Base-by-base conservation (phyloP, 495 filamentous ascomycete species). In the Penicillium psychrofluorescens region DNA sequence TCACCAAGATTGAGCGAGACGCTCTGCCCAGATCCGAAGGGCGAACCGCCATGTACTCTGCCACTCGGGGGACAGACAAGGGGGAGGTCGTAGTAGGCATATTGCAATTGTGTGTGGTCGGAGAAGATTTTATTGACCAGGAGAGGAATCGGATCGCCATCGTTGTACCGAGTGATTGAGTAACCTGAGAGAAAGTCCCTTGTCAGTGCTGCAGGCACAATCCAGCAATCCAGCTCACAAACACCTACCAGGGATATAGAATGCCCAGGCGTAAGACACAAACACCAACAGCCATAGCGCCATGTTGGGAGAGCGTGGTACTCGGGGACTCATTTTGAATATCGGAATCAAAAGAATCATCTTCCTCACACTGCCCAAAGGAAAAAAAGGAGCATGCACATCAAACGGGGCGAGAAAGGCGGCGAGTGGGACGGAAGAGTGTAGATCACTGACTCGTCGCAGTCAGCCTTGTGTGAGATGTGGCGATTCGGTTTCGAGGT, bases 121-220 rank as follows among this genome's bases (percentile, higher is more conserved):
- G 88, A 95, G 67, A 90, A 94, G 54, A 94, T 84, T 64, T 96
- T 95, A 68, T 96, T 96, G 43, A 92, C 88, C n/a, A 90, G 79
- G 6, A 96, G 75, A 0, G 89, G 89, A 27, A 95, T 88, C 5
- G 82, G 69, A 53, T 95, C 86, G 59, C 78, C 75, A 45, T 91
- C 83, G 40, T 75, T 74, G 61, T 95, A 96, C 56, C 80, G 87
- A 50, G 83, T 86, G 53, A 92, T 80, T 7, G 83, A 86, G 68
- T 80, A 86, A 38, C 84, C 83, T 86, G 13, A 16, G 9, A 1
- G 36, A 12, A 31, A 48, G 6, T 29, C 36, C 47, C 15, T n/a
- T 8, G 36, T 71, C 31, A 69, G 42, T 28, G 14, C 29, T 45
- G 44, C 46, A 39, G 31, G 42, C 12, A 16, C 35, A 34, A 4